Base-by-base conservation (phyloP, 1,139 yeast genomes). In the Arxiozyma slooffiae region DNA sequence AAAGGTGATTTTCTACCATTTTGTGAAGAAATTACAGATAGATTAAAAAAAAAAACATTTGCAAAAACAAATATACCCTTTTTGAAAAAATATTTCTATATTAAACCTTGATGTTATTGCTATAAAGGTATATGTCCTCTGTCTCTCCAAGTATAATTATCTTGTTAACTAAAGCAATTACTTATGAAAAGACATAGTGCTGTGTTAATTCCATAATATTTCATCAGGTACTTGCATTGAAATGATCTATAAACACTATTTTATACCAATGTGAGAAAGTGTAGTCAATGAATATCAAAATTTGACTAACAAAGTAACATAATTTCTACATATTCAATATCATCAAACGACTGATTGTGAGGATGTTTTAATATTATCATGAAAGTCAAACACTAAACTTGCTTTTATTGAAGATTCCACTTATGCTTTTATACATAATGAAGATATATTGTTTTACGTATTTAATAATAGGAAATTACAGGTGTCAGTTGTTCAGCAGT, bases 1-100 rank as follows among this genome's bases (percentile, higher is more conserved):
- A 70, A 89, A 46, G 88, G 97, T 71, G 97, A 97, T 5, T 90
- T 90, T 68, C 97, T 97, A 1, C 97, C 97, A 16, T 90, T 90
- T 64, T 90, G 86, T 69, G 96, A 89, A 66, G 96, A 89, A 57
- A 79, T 82, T 60, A 81, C 85, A 54, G 86, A 84, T 55, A 77
- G 77, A 17, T 70, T 89, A 55, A 85, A 96, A 1, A 79, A 77
- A 79, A 77, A 58, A 89, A 89, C 63, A 95, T 89, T 43, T 81
- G 92, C n/a, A 75, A 75, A 50, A 97, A 96, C 23, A 85, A 87
- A 58, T 89, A 76, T 64, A 69, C 41, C 2, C 41, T 47, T 26
- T 87, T 41, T 16, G 34, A 58, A n/a, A n/a, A n/a, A n/a, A n/a
- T n/a, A n/a, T n/a, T n/a, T n/a, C n/a, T n/a, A n/a, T n/a, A n/a